phyloP scores from a whole-genome alignment of 495 filamentous ascomycete genomes.

The Parathielavia appendiculata region DNA sequence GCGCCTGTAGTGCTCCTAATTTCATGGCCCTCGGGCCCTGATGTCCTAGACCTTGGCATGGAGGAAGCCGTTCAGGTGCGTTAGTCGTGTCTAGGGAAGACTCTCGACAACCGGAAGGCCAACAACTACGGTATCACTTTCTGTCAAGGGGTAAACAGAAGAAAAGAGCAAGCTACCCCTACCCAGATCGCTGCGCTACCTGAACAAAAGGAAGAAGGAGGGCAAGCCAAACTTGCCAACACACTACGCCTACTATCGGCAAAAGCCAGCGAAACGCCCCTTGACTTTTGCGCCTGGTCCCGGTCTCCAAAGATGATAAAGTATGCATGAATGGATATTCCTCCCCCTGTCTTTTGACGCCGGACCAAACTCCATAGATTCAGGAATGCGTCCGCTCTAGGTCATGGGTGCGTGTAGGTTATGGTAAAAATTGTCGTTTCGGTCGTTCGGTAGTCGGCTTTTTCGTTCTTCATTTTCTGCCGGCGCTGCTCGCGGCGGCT shows the following conservation, averaged over 20 bases:
- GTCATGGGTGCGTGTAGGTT: neutral
- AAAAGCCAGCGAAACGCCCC: neutral
- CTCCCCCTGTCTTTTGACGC: neutral
- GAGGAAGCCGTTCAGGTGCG: too few species aligned
- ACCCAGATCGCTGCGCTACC: slow-evolving; percentile 5
- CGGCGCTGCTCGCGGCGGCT: slow-evolving; percentile 30
- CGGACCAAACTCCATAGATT: neutral
- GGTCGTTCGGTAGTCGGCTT: neutral
- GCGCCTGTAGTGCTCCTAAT: too few species aligned
- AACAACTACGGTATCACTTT: neutral
- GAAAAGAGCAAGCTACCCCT: slow-evolving; percentile 6
- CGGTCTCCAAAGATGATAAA: neutral
- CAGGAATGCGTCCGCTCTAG: neutral
- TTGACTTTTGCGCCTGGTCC: neutral
- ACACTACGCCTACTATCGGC: slow-evolving; percentile 4
- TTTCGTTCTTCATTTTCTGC: slow-evolving; percentile 27
- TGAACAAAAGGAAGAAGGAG: slow-evolving; percentile 2
- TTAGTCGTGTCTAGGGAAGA: too few species aligned
- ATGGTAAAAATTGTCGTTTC: slow-evolving; percentile 7
- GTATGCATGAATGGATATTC: neutral
- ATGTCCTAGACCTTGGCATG: too few species aligned
- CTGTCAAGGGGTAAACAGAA: neutral
- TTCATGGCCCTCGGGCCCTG: too few species aligned
- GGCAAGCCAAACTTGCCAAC: neutral
- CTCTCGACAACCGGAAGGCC: neutral